These are phyloP conservation scores for Echium plantagineum DNA, from an alignment of 257 asterid species.

Conservation along the genomic window DNA sequence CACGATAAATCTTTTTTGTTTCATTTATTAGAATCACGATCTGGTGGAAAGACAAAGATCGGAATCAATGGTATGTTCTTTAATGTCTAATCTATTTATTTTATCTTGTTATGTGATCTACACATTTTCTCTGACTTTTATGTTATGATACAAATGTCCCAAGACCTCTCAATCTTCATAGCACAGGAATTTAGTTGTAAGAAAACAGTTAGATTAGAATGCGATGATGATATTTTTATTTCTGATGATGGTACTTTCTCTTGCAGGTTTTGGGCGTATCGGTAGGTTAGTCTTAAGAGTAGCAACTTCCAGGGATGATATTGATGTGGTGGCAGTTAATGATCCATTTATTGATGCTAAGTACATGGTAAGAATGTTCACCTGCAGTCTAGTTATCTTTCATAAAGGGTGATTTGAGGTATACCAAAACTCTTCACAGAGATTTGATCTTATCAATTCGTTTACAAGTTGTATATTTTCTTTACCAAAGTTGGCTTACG, in stretches of 20 bases:
- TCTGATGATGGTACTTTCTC: background rate
- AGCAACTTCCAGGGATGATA: constrained; percentile 85
- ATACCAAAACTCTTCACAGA: too few relatives aligned
- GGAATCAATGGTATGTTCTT: constrained; percentile 78
- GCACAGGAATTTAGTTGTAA: background rate
- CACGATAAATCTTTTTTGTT: constrained; percentile 9
- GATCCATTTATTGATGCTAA: constrained; percentile 94
- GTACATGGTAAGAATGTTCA: constrained; percentile 68
- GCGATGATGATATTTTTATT: background rate
- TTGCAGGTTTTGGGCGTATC: constrained; percentile 93
- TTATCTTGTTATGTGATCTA: background rate
- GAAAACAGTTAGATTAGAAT: background rate
- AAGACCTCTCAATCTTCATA: background rate
- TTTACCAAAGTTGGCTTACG: too few relatives aligned
- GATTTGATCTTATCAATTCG: background rate
- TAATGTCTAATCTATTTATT: too few relatives aligned
- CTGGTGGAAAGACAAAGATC: constrained; percentile 51
- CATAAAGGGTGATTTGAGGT: too few relatives aligned
- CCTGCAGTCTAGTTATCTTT: background rate
- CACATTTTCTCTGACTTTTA: background rate
- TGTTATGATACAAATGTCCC: background rate
- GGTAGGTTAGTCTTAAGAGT: constrained; percentile 86
- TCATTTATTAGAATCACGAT: constrained; percentile 42
- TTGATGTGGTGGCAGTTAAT: constrained; percentile 92
- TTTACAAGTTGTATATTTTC: background rate